Conservation (phyloP, 164 flowering plant genomes). For the Vitis rotundifolia region DNA sequence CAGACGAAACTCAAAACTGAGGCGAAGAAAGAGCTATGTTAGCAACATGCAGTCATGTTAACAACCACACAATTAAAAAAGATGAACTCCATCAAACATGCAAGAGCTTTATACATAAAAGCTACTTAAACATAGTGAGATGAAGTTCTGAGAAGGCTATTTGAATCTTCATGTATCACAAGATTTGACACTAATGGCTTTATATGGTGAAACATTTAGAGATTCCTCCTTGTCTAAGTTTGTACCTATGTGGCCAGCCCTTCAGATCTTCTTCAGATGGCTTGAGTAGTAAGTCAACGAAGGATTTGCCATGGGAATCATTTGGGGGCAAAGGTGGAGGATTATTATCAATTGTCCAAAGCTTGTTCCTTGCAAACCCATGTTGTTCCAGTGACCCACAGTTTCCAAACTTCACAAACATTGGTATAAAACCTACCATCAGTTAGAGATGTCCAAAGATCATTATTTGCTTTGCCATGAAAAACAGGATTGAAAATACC, state of each 20-base stretch:
- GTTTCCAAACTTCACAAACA: slow-evolving; percentile 66
- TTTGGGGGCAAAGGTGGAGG: slow-evolving; percentile 69
- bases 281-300: slow-evolving; percentile 70
- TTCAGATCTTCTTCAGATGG: slow-evolving; percentile 89
- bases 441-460: neutral
- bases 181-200: too few relatives aligned
- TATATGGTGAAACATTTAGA: neutral
- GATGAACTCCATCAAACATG: neutral
- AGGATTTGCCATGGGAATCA: slow-evolving; percentile 64
- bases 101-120: too few relatives aligned
- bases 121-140: too few relatives aligned
- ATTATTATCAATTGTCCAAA: slow-evolving; percentile 75
- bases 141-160: too few relatives aligned
- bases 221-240: neutral
- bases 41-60: neutral
- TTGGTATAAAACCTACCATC: slow-evolving; percentile 1
- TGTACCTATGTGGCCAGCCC: slow-evolving; percentile 89
- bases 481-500: slow-evolving; percentile 40
- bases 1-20: slow-evolving; percentile 93
- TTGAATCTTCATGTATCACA: too few relatives aligned
- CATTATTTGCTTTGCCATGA: neutral
- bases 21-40: slow-evolving; percentile 1
- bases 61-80: neutral
- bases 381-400: slow-evolving; percentile 83
- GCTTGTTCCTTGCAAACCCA: slow-evolving; percentile 89